phyloP scores from a whole-genome alignment of 495 filamentous ascomycete species.

The Penicillium nucicola region DNA sequence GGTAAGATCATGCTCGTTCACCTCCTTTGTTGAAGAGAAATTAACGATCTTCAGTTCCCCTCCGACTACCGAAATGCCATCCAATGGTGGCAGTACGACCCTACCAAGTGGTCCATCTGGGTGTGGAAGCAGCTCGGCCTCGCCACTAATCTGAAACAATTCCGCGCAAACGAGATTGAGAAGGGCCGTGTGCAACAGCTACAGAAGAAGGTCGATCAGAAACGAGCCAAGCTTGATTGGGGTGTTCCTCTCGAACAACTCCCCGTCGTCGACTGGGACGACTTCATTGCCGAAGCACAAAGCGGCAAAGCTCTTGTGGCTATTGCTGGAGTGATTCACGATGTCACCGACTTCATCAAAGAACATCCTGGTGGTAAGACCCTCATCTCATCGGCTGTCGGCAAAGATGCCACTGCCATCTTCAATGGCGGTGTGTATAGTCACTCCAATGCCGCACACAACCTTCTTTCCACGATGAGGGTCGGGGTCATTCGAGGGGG shows the following conservation, averaged over 20 bases:
- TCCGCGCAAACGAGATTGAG: slow-evolving; percentile 90
- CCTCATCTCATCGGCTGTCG: slow-evolving; percentile 76
- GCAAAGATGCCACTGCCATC: slow-evolving; percentile 89
- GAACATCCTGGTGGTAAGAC: slow-evolving; percentile 89
- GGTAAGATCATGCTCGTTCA: background rate
- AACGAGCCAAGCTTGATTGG: slow-evolving; percentile 82
- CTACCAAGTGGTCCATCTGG: slow-evolving; percentile 93
- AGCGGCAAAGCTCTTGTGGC: slow-evolving; percentile 77
- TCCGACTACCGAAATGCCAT: slow-evolving; percentile 95
- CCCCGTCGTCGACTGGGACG: slow-evolving; percentile 89
- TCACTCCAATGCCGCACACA: slow-evolving; percentile 91
- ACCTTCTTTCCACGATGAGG: slow-evolving; percentile 84
- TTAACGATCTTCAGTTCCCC: slow-evolving; percentile 59
- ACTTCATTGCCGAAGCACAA: slow-evolving; percentile 73
- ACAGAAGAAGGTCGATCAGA: slow-evolving; percentile 94
- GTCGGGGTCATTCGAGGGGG: slow-evolving; percentile 88
- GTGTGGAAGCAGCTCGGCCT: slow-evolving; percentile 82
- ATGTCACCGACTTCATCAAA: slow-evolving; percentile 80
- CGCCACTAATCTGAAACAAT: slow-evolving; percentile 86
- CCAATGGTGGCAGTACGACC: slow-evolving; percentile 92
- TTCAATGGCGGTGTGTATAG: slow-evolving; percentile 95
- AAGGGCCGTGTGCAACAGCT: slow-evolving; percentile 89
- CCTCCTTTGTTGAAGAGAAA: background rate
- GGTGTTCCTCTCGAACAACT: slow-evolving; percentile 81
- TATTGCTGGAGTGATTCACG: slow-evolving; percentile 86